Conservation (phyloP, 2,329 filamentous ascomycete species). For the Rosellinia necatrix region DNA sequence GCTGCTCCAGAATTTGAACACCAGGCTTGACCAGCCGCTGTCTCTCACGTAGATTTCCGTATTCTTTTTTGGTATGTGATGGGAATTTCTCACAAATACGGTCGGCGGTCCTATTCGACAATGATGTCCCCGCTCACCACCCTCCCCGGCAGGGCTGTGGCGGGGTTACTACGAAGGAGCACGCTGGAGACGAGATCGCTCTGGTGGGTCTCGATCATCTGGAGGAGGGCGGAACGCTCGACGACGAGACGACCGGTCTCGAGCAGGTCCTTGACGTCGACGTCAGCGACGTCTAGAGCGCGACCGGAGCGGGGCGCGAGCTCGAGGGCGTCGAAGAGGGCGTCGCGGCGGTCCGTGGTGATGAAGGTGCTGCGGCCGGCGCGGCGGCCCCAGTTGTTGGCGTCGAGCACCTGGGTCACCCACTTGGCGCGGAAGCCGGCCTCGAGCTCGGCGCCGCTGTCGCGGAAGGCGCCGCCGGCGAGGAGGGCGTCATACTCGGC, state of each 20-base stretch:
- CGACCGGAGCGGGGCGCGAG: conserved; percentile 68
- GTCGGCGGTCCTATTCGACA: conserved; percentile 33
- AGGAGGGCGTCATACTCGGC: conserved; percentile 53
- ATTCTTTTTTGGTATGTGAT: too few species aligned
- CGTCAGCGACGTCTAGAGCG: conserved; percentile 72
- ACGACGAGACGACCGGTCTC: conserved; percentile 85
- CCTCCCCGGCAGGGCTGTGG: conserved; percentile 39
- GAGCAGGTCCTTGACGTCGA: conserved; percentile 94
- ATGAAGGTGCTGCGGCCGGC: conserved; percentile 77
- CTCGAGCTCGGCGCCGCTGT: conserved; percentile 49
- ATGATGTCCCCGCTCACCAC: conserved; percentile 36
- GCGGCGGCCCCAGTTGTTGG: conserved; percentile 70
- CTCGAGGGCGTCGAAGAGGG: conserved; percentile 70
- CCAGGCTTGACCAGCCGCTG: too few species aligned
- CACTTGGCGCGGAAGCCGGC: conserved; percentile 65
- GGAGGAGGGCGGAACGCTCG: conserved; percentile 78
- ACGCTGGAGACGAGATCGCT: conserved; percentile 63
- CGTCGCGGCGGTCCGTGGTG: conserved; percentile 63
- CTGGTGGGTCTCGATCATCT: conserved; percentile 74
- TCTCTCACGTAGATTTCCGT: not conserved
- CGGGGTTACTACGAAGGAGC: conserved; percentile 46
- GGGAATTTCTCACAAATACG: not conserved
- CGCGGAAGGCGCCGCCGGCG: conserved; percentile 42
- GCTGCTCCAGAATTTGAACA: too few species aligned
- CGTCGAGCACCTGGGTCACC: conserved; percentile 69